Evolutionary conservation across 129 eudicot genomes (phyloP).

Genomic region (Chrysanthemum seticuspe): DNA sequence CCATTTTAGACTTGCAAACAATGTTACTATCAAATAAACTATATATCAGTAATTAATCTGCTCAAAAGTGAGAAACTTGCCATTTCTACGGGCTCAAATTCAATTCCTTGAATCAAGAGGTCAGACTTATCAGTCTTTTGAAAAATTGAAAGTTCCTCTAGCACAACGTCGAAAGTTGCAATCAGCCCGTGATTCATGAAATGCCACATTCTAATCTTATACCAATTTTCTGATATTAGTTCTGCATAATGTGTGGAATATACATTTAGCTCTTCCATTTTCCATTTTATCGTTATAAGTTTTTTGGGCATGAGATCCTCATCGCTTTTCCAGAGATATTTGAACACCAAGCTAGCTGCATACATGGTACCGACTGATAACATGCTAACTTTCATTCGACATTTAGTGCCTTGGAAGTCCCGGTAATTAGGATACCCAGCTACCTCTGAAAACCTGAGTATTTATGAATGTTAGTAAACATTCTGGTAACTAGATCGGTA

Average conservation of each 20-base stretch:
- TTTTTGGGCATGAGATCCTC: neutral
- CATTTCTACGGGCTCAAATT: slow-evolving; percentile 9
- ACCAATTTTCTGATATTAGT: neutral
- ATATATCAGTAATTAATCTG: neutral
- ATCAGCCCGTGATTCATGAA: neutral
- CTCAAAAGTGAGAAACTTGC: neutral
- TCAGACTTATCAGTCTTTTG: neutral
- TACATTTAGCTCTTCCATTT: neutral
- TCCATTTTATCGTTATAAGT: neutral
- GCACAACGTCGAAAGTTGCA: neutral
- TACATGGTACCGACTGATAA: slow-evolving; percentile 13
- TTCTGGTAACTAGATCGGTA: too few species aligned
- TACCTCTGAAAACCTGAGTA: neutral
- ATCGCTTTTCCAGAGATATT: neutral
- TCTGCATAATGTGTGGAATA: slow-evolving; percentile 7
- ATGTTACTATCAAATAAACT: too few species aligned
- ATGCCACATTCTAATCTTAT: slow-evolving; percentile 15
- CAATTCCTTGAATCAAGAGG: slow-evolving; percentile 15
- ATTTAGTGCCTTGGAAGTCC: neutral
- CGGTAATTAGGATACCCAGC: neutral
- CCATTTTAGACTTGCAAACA: neutral
- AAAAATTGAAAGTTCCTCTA: neutral
- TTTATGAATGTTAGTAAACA: slow-evolving; percentile 6
- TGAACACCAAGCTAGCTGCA: slow-evolving; percentile 12
- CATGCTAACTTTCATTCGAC: slow-evolving; percentile 3